A percentile compares a stretch with the other conserved stretches of the same genome.
These are phyloP conservation scores for Aphanomyces stellatus DNA, from an alignment of 352 stramenopile genomes.

Conservation along the genomic window DNA sequence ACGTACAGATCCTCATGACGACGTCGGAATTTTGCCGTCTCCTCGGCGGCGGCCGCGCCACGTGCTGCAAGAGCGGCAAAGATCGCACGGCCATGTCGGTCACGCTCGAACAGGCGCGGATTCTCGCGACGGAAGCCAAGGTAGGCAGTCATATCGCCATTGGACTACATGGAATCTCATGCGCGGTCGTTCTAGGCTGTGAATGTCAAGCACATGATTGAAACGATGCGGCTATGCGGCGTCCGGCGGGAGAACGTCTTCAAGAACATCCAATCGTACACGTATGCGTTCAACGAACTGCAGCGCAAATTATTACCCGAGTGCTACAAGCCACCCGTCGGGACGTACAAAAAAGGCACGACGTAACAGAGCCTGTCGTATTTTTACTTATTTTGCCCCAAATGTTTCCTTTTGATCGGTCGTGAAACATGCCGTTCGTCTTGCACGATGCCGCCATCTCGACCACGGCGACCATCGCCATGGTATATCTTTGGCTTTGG, in stretches of 20 bases:
- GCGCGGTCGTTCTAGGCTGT: conserved; percentile 39
- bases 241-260: conserved; percentile 76
- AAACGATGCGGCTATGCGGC: conserved; percentile 66
- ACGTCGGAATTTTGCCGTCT: conserved; percentile 74
- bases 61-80: conserved; percentile 97
- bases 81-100: conserved; percentile 97
- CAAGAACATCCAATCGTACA: conserved; percentile 74
- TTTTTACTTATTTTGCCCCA: no score
- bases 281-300: conserved; percentile 85
- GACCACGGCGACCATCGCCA: no score
- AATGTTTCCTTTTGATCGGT: no score
- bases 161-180: conserved; percentile 22
- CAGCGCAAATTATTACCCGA: conserved; percentile 79
- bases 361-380: no score
- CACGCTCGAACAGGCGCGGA: conserved; percentile 86
- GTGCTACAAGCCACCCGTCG: conserved; percentile 71
- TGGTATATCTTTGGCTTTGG: no score
- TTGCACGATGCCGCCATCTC: no score
- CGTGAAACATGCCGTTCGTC: no score
- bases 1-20: conserved; percentile 66
- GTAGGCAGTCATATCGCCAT: background rate
- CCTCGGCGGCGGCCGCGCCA: conserved; percentile 87
- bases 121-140: conserved; percentile 19
- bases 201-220: conserved; percentile 43
- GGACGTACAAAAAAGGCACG: conserved; percentile 80